Conservation (phyloP, 352 stramenopile genomes). For the Phytophthora fragariaefolia region DNA sequence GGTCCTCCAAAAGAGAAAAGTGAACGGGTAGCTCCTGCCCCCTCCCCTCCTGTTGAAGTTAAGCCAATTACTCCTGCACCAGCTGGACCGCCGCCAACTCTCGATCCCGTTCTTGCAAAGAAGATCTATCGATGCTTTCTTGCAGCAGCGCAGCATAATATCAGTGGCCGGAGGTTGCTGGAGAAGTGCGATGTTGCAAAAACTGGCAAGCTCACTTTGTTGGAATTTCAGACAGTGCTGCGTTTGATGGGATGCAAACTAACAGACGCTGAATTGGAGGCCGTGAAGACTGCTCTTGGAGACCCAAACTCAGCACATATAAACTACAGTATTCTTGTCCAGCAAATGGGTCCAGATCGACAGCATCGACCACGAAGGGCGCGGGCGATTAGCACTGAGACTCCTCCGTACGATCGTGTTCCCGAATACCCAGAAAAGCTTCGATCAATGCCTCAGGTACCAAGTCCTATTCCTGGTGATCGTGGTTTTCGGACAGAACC, state of each 20-base stretch:
- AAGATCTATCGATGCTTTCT: slow-evolving; percentile 79
- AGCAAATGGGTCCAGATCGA: slow-evolving; percentile 48
- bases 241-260: slow-evolving; percentile 77
- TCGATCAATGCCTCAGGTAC: slow-evolving; percentile 5
- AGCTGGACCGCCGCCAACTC: slow-evolving; percentile 8
- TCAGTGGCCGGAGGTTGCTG: slow-evolving; percentile 73
- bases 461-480: slow-evolving; percentile 23
- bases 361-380: slow-evolving; percentile 35
- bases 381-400: slow-evolving; percentile 14
- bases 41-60: slow-evolving; percentile 31
- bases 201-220: slow-evolving; percentile 59
- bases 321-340: slow-evolving; percentile 57
- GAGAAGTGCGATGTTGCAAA: slow-evolving; percentile 72
- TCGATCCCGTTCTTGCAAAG: slow-evolving; percentile 46
- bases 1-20: slow-evolving; percentile 24
- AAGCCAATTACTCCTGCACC: slow-evolving; percentile 24
- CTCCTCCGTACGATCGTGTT: slow-evolving; percentile 19
- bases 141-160: slow-evolving; percentile 70
- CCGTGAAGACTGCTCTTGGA: slow-evolving; percentile 59
- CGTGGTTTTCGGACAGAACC: slow-evolving; percentile 16
- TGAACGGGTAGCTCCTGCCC: background rate
- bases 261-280: slow-evolving; percentile 51
- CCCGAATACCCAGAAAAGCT: slow-evolving; percentile 24
- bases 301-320: slow-evolving; percentile 49
- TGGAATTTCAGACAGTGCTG: slow-evolving; percentile 83